Percentiles rank a stretch among this genome's conserved stretches.
These are phyloP conservation scores for Euphorbia celastroides DNA, from an alignment of 441 rosid species.

Conservation along the genomic window DNA sequence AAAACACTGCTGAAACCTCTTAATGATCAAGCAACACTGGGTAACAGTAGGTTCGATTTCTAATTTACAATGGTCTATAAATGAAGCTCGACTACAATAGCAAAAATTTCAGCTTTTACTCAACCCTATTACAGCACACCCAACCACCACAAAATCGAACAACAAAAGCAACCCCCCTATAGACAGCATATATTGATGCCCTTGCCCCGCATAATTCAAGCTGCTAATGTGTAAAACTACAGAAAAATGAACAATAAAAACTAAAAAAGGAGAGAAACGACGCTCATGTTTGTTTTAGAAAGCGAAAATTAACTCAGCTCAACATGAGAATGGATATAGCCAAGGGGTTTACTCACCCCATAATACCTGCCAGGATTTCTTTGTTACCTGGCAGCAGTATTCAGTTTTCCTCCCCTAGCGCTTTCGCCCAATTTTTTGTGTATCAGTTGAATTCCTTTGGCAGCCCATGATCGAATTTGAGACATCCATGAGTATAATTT, in stretches of 20 bases:
- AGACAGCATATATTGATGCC: constrained; percentile 28
- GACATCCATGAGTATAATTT: constrained; percentile 22
- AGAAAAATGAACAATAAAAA: not conserved
- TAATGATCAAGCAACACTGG: not conserved
- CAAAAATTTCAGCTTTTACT: constrained; percentile 24
- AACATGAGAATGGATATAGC: constrained; percentile 21
- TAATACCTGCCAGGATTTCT: constrained; percentile 10
- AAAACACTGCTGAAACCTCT: not conserved
- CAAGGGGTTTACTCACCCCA: constrained; percentile 3
- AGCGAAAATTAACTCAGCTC: constrained; percentile 23
- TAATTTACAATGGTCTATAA: constrained; percentile 32
- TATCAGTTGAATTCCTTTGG: constrained; percentile 7
- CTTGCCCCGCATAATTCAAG: constrained; percentile 27
- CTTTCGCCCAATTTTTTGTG: constrained; percentile 12
- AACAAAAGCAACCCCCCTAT: constrained; percentile 18
- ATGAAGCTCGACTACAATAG: constrained; percentile 23
- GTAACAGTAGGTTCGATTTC: not conserved
- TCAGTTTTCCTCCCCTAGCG: constrained; percentile 24
- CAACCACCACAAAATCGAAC: constrained; percentile 32
- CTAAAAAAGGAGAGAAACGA: constrained; percentile 9
- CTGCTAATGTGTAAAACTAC: constrained; percentile 5
- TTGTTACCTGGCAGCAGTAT: constrained; percentile 26
- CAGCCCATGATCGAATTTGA: constrained; percentile 11
- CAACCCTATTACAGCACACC: constrained; percentile 26
- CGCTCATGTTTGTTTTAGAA: constrained; percentile 26